These are phyloP conservation scores for Podaxis pistillaris DNA, from an alignment of 768 basidiomycete species.

Conservation along the genomic window DNA sequence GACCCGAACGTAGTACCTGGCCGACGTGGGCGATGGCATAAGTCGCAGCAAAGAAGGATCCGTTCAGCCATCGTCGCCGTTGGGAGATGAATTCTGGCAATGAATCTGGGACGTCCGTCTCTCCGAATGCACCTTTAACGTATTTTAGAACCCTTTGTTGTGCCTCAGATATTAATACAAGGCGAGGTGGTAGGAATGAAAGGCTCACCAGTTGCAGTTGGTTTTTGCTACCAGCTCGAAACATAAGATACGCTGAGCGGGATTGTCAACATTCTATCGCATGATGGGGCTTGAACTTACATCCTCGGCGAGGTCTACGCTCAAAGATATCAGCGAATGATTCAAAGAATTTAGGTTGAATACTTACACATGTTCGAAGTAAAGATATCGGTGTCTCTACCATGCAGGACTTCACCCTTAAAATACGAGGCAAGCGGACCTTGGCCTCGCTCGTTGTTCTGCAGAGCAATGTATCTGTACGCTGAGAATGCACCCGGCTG, in stretches of 20 bases:
- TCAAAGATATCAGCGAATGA: conserved; percentile 10
- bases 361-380: conserved; percentile 93
- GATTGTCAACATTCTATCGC: conserved; percentile 8
- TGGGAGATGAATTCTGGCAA: conserved; percentile 94
- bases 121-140: conserved; percentile 89
- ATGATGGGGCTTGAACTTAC: conserved; percentile 38
- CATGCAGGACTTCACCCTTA: conserved; percentile 88
- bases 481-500: conserved; percentile 95
- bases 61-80: conserved; percentile 85
- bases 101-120: conserved; percentile 92
- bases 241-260: conserved; percentile 70
- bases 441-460: conserved; percentile 76
- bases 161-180: conserved; percentile 13
- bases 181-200: not conserved
- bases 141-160: conserved; percentile 87
- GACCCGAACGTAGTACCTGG: conserved; percentile 78
- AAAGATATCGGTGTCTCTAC: conserved; percentile 86
- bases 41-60: conserved; percentile 92
- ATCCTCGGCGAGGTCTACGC: conserved; percentile 83
- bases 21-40: conserved; percentile 90
- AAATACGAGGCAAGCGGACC: conserved; percentile 97
- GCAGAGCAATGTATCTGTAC: conserved; percentile 85
- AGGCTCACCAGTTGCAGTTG: conserved; percentile 69
- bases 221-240: conserved; percentile 78
- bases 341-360: not conserved